Base-by-base conservation (phyloP, 2,329 filamentous ascomycete species). In the Eutypa lata region DNA sequence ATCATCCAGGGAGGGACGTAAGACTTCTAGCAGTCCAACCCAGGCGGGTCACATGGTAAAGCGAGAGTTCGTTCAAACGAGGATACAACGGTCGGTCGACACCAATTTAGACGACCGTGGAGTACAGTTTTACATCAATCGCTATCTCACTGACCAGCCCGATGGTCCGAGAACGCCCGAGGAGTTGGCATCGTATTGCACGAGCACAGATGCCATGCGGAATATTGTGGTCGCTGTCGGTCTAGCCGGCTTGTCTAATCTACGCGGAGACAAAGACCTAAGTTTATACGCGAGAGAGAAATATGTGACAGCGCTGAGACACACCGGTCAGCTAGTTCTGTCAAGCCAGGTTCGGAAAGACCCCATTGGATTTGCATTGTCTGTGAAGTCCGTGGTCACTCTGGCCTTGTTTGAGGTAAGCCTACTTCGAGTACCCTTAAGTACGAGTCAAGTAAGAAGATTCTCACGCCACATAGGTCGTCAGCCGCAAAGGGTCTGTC, bases 371-470 rank as follows among this genome's bases (percentile, higher is more conserved):
- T 38, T 77, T 21, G 69, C 76, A 45, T 72, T 78, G 10, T 73
- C 80, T 16, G 72, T 83, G 57, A 73, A 76, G 26, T 68, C 77
- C 7, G 78, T 85, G 28, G 72, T 86, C 42, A 74, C 82, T 59
- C 75, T 87, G 57, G 81, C 82, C 46, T 73, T 85, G 65, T 87
- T 83, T 56, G 83, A 87, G 74, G 82, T 85, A 68, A 61, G 70
- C 57, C 16, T 45, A 45, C 19, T 33, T 10, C 37, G 26, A 10
- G 5, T 31, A 10, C 45, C 45, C 19, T 42, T 24, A 24, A 44
- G 7, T 14, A 28, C 49, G 3, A 40, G n/a, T 44, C n/a, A 10
- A 44, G 43, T 1, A n/a, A n/a, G n/a, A 16, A 8, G 51, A 11
- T 51, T 18, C 59, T 65, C 48, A 66, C 56, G 7, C 19, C 42